Evolutionary conservation across 1,284 basidiomycete species (phyloP).

Genomic region (Xerocomus cyaneibrunnescens): DNA sequence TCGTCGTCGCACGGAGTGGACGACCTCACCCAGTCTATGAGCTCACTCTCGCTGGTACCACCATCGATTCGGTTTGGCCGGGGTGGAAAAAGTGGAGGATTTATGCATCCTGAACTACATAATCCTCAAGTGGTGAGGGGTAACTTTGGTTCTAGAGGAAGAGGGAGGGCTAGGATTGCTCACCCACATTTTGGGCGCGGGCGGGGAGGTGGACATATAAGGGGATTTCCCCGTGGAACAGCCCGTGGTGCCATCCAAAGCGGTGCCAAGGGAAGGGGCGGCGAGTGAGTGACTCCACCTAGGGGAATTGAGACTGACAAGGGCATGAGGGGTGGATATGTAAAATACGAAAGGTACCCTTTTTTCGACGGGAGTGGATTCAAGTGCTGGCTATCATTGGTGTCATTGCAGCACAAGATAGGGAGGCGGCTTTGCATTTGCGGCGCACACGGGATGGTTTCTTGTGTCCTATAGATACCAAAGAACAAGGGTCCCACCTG

Average conservation of each 20-base stretch:
- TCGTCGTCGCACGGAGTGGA: constrained; percentile 37
- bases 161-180: constrained; percentile 33
- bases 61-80: constrained; percentile 68
- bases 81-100: constrained; percentile 52
- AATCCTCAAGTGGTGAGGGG: constrained; percentile 33
- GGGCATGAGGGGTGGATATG: too few relatives aligned
- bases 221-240: constrained; percentile 20
- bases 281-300: not conserved
- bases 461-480: too few relatives aligned
- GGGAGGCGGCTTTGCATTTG: too few relatives aligned
- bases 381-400: too few relatives aligned
- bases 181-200: constrained; percentile 15
- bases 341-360: too few relatives aligned
- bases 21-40: constrained; percentile 48
- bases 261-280: constrained; percentile 8
- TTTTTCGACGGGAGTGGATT: too few relatives aligned
- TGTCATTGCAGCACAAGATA: too few relatives aligned
- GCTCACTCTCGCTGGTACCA: constrained; percentile 67
- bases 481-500: too few relatives aligned
- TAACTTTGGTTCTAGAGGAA: constrained; percentile 33
- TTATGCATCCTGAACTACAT: constrained; percentile 38
- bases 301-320: too few relatives aligned
- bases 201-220: constrained; percentile 11
- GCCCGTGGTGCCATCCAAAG: constrained; percentile 12
- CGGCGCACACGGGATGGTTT: too few relatives aligned